Evolutionary conservation across 371 early-diverging fungal species (phyloP), one percentile per base, ranked within the genome.

Genomic region (Mucor plumbeus): DNA sequence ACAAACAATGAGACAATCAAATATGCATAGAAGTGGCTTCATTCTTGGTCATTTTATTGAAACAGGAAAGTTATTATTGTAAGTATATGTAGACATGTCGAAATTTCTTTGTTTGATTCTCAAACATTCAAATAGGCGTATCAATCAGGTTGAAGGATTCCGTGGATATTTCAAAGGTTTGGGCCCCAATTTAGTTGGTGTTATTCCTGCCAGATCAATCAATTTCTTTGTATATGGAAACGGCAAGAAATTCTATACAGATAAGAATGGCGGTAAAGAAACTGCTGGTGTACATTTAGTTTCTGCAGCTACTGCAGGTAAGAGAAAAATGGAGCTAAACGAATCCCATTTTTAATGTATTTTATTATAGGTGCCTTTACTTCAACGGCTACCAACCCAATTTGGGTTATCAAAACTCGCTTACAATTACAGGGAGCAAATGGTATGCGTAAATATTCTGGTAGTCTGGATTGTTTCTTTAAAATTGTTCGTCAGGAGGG

Each of bases 331-430:
- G 59, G 41, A 68, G 40, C 33, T 9, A 58, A 15, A 35, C 33
- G 7, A 21, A 21, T 36, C 19, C 21, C 21, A 6, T 19, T 17
- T 14, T n/a, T 60, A 14, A 63, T 38, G 17, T 15, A 38, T 36
- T 10, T 31, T 36, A 35, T 14, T 31, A 39, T 38, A 83, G 84
- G 86, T 15, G 74, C 91, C 26, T 83, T 91, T 6, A 94, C 94
- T 3, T 88, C 95, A 0, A 88, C 92, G 0, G 81, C 81, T 11
- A 96, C 98, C 4, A 97, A 95, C 72, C 99, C 99, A 0, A 97
- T 98, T 7, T 98, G 99, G 99, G 87, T 97, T 47, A 88, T 97
- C 61, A 97, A 97, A 71, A 98, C 98, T 0, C 81, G 99, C 62
- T 90, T 98, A 86, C 98, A 97, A 79, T 80, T 97, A 59, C 94